A percentile compares a stretch with the other conserved stretches of the same genome.
phyloP scores from a whole-genome alignment of 441 rosid genomes.

The Francoa sonchifolia region DNA sequence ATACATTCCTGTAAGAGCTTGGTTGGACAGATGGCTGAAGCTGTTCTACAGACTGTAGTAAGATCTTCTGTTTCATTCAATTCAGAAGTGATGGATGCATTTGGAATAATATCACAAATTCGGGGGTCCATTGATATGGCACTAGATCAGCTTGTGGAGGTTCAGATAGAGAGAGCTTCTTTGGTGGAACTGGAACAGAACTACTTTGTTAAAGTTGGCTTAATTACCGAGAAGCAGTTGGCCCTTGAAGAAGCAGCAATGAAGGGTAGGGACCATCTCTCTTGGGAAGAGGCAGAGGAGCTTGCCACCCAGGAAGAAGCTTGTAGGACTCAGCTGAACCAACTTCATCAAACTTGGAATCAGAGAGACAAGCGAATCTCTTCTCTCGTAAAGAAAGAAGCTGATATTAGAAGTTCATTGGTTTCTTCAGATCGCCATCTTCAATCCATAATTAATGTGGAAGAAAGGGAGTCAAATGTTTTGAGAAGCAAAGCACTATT shows the following conservation, averaged over 20 bases:
- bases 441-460: slow-evolving; percentile 43
- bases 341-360: slow-evolving; percentile 82
- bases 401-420: slow-evolving; percentile 52
- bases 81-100: slow-evolving; percentile 83
- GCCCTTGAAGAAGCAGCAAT: slow-evolving; percentile 86
- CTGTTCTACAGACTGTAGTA: slow-evolving; percentile 54
- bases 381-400: slow-evolving; percentile 59
- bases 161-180: slow-evolving; percentile 70
- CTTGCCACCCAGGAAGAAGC: slow-evolving; percentile 97
- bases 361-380: slow-evolving; percentile 62
- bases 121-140: slow-evolving; percentile 76
- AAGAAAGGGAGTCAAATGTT: slow-evolving; percentile 41
- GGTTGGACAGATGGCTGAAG: slow-evolving; percentile 62
- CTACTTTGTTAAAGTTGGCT: slow-evolving; percentile 80
- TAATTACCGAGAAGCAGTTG: slow-evolving; percentile 77
- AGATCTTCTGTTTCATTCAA: slow-evolving; percentile 62
- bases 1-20: slow-evolving; percentile 51
- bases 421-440: slow-evolving; percentile 51
- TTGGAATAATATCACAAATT: slow-evolving; percentile 75
- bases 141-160: slow-evolving; percentile 70
- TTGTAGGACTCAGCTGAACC: slow-evolving; percentile 80
- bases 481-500: slow-evolving; percentile 55
- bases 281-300: slow-evolving; percentile 99
- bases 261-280: slow-evolving; percentile 86
- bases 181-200: slow-evolving; percentile 79